Evolutionary conservation across 768 basidiomycete species (phyloP).

Genomic region (Pleurotus citrinopileatus): DNA sequence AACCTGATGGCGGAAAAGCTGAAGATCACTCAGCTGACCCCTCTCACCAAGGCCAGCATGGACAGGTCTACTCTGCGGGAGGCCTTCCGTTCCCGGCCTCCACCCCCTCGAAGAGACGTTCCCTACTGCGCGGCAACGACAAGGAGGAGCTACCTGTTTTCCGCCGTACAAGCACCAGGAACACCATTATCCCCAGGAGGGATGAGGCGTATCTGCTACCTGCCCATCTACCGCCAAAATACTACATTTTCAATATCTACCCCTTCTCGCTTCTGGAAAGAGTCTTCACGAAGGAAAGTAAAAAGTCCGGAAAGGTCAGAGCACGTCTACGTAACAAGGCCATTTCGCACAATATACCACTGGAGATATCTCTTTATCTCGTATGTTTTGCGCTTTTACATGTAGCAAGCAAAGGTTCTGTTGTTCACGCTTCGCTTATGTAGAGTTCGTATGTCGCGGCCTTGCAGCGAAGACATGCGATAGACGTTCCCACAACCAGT

Average conservation of each 20-base stretch:
- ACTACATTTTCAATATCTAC: slow-evolving; percentile 61
- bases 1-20: not conserved
- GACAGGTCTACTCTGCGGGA: not conserved
- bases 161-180: slow-evolving; percentile 15
- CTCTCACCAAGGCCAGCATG: slow-evolving; percentile 3
- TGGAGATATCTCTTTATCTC: slow-evolving; percentile 68
- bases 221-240: slow-evolving; percentile 55
- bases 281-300: slow-evolving; percentile 45
- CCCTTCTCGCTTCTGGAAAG: slow-evolving; percentile 62
- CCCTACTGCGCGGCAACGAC: not conserved
- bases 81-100: slow-evolving; percentile 6
- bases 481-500: slow-evolving; percentile 65
- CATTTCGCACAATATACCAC: slow-evolving; percentile 59
- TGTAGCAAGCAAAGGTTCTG: not conserved
- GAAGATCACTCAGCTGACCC: slow-evolving; percentile 1
- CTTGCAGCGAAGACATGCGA: slow-evolving; percentile 51
- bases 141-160: not conserved
- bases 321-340: slow-evolving; percentile 45
- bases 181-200: slow-evolving; percentile 32
- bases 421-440: not conserved
- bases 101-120: slow-evolving; percentile 3
- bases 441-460: slow-evolving; percentile 68
- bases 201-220: slow-evolving; percentile 52
- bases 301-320: slow-evolving; percentile 52
- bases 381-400: slow-evolving; percentile 30